Evolutionary conservation across 2,329 filamentous ascomycete species (phyloP).

Genomic region (Aaosphaeria arxii): DNA sequence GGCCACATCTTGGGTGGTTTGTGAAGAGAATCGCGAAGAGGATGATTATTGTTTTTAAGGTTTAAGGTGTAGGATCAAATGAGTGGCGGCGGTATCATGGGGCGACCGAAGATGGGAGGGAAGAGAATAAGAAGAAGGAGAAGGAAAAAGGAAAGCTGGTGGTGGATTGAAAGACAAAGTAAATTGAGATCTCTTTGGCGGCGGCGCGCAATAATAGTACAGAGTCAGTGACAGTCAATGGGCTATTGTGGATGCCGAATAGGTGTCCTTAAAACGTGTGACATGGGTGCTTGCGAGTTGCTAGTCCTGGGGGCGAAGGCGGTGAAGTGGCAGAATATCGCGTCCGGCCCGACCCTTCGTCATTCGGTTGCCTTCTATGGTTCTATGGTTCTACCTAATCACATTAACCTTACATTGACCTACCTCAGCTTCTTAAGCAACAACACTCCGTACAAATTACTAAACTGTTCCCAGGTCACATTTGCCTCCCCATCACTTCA

Average conservation of each 20-base stretch:
- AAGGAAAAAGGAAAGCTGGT: background rate
- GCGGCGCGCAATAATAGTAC: no score
- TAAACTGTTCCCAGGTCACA: background rate
- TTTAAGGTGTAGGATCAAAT: background rate
- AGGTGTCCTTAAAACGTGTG: no score
- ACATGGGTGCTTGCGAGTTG: no score
- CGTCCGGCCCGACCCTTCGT: background rate
- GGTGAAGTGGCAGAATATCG: no score
- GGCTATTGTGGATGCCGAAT: no score
- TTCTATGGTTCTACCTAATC: no score
- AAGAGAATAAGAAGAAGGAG: background rate
- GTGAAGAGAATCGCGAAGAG: background rate
- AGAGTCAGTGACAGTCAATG: no score
- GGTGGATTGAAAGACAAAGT: background rate
- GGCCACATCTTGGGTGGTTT: constrained; percentile 25
- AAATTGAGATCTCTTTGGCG: background rate
- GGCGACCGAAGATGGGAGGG: background rate
- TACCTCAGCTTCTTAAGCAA: no score
- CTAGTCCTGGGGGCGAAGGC: no score
- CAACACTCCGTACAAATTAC: no score
- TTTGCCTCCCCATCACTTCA: background rate
- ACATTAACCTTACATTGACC: no score
- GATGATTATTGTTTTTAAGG: constrained; percentile 4
- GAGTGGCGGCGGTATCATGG: constrained; percentile 1
- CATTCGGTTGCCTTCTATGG: constrained; percentile 1